A percentile compares a stretch with the other conserved stretches of the same genome.
Conservation (phyloP, 2,329 filamentous ascomycete genomes). For the Aspergillus thermomutatus region DNA sequence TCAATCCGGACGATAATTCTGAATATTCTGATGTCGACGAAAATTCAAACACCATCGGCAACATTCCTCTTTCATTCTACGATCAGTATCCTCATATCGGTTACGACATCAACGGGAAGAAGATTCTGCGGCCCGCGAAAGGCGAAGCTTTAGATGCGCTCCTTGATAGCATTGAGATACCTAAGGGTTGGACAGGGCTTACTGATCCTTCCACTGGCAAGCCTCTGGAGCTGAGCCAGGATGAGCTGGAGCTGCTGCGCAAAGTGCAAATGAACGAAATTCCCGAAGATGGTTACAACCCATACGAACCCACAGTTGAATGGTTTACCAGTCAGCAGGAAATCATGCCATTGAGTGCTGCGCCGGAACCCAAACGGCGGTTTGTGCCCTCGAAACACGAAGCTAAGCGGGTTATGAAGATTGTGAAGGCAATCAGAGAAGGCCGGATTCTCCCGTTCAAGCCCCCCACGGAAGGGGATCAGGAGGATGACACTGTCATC, state of each 20-base stretch:
- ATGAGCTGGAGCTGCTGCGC: slow-evolving; percentile 84
- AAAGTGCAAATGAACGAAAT: slow-evolving; percentile 87
- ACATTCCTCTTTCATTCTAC: slow-evolving; percentile 93
- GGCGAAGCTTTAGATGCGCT: slow-evolving; percentile 90
- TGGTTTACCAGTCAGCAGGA: slow-evolving; percentile 91
- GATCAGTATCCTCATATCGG: slow-evolving; percentile 97
- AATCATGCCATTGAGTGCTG: slow-evolving; percentile 90
- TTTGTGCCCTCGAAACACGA: slow-evolving; percentile 98
- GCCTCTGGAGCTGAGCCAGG: slow-evolving; percentile 78
- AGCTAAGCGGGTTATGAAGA: slow-evolving; percentile 92
- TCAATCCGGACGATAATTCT: slow-evolving; percentile 92
- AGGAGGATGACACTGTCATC: slow-evolving; percentile 66
- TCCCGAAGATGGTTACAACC: slow-evolving; percentile 84
- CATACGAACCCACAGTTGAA: slow-evolving; percentile 89
- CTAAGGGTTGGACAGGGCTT: slow-evolving; percentile 94
- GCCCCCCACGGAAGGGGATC: slow-evolving; percentile 68
- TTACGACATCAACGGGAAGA: slow-evolving; percentile 98
- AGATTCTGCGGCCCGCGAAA: slow-evolving; percentile 91
- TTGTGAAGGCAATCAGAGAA: slow-evolving; percentile 92
- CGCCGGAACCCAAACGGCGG: slow-evolving; percentile 91
- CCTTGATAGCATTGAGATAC: slow-evolving; percentile 92
- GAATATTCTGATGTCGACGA: slow-evolving; percentile 85
- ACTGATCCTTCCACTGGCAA: slow-evolving; percentile 94
- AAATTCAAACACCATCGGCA: slow-evolving; percentile 84
- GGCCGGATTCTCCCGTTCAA: slow-evolving; percentile 90